Evolutionary conservation across 306 rosid genomes (phyloP), one percentile per base, ranked within the genome.

Genomic region (Heteromeles arbutifolia): DNA sequence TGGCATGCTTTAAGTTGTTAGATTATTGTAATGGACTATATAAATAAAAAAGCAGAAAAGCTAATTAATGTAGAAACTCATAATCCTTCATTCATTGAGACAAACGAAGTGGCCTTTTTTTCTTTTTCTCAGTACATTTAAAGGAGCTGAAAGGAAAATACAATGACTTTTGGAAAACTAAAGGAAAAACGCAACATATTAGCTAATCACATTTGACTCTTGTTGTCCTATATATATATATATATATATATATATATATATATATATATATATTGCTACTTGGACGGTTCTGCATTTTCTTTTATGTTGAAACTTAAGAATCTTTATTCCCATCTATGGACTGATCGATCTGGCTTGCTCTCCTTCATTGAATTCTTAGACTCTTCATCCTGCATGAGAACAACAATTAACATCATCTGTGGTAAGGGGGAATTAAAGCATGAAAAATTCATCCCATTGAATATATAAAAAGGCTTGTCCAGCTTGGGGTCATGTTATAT

Each of bases 331-430:
- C 71, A 8, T 19, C 12, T n/a, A 67, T 8, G 58, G 2, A 22
- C 34, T 72, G 25, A 19, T 22, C 67, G 25, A 19, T 22, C 67
- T 39, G 59, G 29, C 24, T 43, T 68, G 10, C 54, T 72, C 48
- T 11, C n/a, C 14, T 28, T 70, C 83, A 85, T 39, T 78, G 69
- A 31, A 86, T 13, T 41, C 72, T 83, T 66, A 83, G 69, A 64
- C 84, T 73, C 77, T 69, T 86, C 71, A 86, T 25, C 76, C 87
- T 86, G 85, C 86, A 77, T 12, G 45, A 4, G 41, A 44, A 50
- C 6, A 53, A 15, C 1, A 37, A 70, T 19, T 7, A 26, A 24
- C 7, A 61, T 50, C 54, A 50, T 50, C 3, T 15, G 21, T 5
- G 54, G 21, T 15, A 15, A 18, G 54, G 54, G 54, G 21, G 0